Conservation (phyloP, 805 yeast species). For the Helenozyma baotianmanensis region DNA sequence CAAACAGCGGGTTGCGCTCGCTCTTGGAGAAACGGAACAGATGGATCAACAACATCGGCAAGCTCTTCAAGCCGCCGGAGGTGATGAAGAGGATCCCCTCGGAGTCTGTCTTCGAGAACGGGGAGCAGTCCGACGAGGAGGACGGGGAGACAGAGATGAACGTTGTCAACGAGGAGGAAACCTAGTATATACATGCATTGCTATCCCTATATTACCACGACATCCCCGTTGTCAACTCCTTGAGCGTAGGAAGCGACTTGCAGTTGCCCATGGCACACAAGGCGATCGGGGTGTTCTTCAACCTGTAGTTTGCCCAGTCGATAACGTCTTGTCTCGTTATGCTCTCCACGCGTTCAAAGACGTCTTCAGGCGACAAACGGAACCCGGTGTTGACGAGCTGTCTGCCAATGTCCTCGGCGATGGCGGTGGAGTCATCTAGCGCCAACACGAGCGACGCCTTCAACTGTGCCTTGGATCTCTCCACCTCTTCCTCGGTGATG, state of each 20-base stretch:
- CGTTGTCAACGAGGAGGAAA: constrained; percentile 14
- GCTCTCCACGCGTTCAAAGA: constrained; percentile 68
- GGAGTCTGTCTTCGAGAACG: constrained; percentile 49
- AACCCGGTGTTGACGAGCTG: constrained; percentile 93
- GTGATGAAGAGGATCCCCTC: constrained; percentile 74
- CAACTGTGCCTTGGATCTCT: constrained; percentile 89
- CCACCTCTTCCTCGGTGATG: constrained; percentile 79
- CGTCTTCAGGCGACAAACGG: constrained; percentile 68
- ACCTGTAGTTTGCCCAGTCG: constrained; percentile 81
- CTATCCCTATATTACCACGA: constrained; percentile 11
- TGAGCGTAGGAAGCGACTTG: constrained; percentile 62
- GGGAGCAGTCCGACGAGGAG: constrained; percentile 29
- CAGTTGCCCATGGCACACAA: constrained; percentile 90
- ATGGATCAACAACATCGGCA: constrained; percentile 90
- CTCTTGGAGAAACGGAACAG: constrained; percentile 78
- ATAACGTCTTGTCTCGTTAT: constrained; percentile 77
- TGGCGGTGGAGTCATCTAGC: constrained; percentile 90
- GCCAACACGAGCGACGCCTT: constrained; percentile 88
- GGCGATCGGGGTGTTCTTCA: constrained; percentile 75
- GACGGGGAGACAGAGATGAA: constrained; percentile 29
- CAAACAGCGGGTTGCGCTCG: constrained; percentile 72
- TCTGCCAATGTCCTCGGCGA: constrained; percentile 97
- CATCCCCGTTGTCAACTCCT: constrained; percentile 46
- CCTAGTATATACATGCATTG: constrained; percentile 3
- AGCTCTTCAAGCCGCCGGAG: constrained; percentile 63